These are phyloP conservation scores for Candida krabiensis DNA, from an alignment of 805 yeast genomes.

Conservation along the genomic window DNA sequence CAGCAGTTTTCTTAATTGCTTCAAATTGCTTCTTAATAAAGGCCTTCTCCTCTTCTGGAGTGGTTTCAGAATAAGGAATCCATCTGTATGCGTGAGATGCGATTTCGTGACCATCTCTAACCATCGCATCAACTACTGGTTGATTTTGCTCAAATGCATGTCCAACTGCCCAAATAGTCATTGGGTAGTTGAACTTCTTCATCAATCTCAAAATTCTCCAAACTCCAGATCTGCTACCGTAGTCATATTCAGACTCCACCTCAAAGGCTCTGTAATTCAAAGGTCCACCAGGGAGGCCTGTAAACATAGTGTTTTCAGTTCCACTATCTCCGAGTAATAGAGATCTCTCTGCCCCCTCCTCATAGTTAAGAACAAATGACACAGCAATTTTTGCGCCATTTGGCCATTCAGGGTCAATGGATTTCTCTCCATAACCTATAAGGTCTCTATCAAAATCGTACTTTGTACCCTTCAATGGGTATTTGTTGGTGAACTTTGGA, in stretches of 20 bases:
- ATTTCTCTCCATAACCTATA: constrained; percentile 26
- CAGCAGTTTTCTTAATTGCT: constrained; percentile 32
- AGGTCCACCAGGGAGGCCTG: constrained; percentile 17
- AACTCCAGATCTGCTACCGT: constrained; percentile 19
- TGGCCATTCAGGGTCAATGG: constrained; percentile 28
- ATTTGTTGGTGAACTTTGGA: constrained; percentile 11
- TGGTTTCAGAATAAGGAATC: constrained; percentile 33
- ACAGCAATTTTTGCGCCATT: constrained; percentile 25
- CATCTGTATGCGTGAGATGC: constrained; percentile 40
- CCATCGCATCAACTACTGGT: constrained; percentile 35
- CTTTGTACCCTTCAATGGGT: constrained; percentile 14
- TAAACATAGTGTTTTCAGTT: constrained; percentile 16
- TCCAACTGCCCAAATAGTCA: constrained; percentile 41
- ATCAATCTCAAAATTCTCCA: constrained; percentile 33
- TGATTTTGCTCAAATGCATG: constrained; percentile 37
- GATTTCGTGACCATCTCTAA: constrained; percentile 39
- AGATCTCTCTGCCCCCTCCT: constrained; percentile 29
- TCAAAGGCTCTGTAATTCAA: constrained; percentile 15
- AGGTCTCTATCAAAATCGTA: constrained; percentile 15
- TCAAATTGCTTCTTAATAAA: constrained; percentile 32
- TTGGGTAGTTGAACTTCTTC: constrained; percentile 30
- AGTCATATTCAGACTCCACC: constrained; percentile 19
- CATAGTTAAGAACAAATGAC: constrained; percentile 29
- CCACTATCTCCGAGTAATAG: constrained; percentile 13
- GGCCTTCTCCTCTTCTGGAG: constrained; percentile 36